These are phyloP conservation scores for Calophaca sinica DNA, from an alignment of 306 rosid species.

Conservation along the genomic window DNA sequence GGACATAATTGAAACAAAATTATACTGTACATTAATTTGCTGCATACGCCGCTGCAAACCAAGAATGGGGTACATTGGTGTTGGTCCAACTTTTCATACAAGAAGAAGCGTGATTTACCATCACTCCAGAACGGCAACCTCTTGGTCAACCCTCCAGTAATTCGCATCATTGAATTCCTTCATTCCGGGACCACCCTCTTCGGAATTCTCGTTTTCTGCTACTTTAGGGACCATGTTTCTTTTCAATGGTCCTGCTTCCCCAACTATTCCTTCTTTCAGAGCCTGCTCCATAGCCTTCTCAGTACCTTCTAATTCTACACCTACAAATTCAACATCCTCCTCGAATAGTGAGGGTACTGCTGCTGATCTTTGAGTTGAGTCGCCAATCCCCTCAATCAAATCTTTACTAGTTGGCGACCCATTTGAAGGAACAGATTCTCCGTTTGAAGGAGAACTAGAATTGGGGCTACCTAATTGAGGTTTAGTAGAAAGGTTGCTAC, in stretches of 20 bases:
- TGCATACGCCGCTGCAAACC: slow-evolving; percentile 59
- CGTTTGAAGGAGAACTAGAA: slow-evolving; percentile 53
- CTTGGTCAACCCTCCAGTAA: slow-evolving; percentile 99
- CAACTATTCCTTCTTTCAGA: slow-evolving; percentile 96
- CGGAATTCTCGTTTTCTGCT: slow-evolving; percentile 74
- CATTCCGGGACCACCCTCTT: slow-evolving; percentile 72
- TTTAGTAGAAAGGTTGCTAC: slow-evolving; percentile 47
- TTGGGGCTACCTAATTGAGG: slow-evolving; percentile 56
- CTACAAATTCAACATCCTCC: slow-evolving; percentile 96
- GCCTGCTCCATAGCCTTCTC: slow-evolving; percentile 99
- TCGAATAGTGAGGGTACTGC: slow-evolving; percentile 87
- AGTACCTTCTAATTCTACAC: slow-evolving; percentile 91
- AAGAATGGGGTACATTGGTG: slow-evolving; percentile 47
- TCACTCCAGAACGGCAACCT: slow-evolving; percentile 91
- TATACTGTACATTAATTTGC: slow-evolving; percentile 83
- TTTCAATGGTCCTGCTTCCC: slow-evolving; percentile 99
- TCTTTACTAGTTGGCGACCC: slow-evolving; percentile 62
- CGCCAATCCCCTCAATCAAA: slow-evolving; percentile 59
- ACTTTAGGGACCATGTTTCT: slow-evolving; percentile 65
- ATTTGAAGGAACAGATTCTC: slow-evolving; percentile 65
- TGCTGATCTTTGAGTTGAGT: slow-evolving; percentile 58
- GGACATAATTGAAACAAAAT: slow-evolving; percentile 71
- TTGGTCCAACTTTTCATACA: slow-evolving; percentile 54
- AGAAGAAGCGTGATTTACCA: slow-evolving; percentile 39
- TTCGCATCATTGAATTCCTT: slow-evolving; percentile 96